These are phyloP conservation scores for Backusella circina DNA, from an alignment of 192 early-diverging fungal species.

Conservation along the genomic window DNA sequence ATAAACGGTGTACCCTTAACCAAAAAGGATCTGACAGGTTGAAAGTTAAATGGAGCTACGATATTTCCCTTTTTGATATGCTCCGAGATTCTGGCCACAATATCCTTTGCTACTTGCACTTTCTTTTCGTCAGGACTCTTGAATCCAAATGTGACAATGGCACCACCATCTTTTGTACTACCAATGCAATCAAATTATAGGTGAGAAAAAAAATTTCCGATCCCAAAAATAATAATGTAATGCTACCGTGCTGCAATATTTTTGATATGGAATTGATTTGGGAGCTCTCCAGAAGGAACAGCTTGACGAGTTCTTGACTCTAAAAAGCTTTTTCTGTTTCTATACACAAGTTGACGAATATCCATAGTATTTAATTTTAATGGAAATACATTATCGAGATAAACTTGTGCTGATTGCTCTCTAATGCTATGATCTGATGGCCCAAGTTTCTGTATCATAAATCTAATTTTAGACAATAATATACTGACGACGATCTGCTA, in stretches of 20 bases:
- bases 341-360: slow-evolving; percentile 31
- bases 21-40: slow-evolving; percentile 56
- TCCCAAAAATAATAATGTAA: background rate
- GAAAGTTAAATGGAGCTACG: slow-evolving; percentile 67
- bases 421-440: background rate
- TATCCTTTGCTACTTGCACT: slow-evolving; percentile 37
- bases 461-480: background rate
- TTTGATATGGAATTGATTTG: slow-evolving; percentile 43
- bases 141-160: slow-evolving; percentile 52
- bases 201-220: background rate
- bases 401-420: slow-evolving; percentile 17
- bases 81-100: slow-evolving; percentile 38
- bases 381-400: slow-evolving; percentile 41
- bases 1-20: slow-evolving; percentile 70
- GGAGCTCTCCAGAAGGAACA: slow-evolving; percentile 43
- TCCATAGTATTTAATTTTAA: slow-evolving; percentile 32
- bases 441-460: background rate
- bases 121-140: slow-evolving; percentile 27
- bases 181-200: background rate
- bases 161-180: slow-evolving; percentile 38
- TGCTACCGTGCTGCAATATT: slow-evolving; percentile 49
- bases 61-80: slow-evolving; percentile 53
- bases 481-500: background rate
- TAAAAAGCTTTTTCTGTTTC: slow-evolving; percentile 12
- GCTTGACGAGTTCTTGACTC: slow-evolving; percentile 12